Evolutionary conservation across 805 yeast genomes (phyloP).

Genomic region (Yarrowia sp.): DNA sequence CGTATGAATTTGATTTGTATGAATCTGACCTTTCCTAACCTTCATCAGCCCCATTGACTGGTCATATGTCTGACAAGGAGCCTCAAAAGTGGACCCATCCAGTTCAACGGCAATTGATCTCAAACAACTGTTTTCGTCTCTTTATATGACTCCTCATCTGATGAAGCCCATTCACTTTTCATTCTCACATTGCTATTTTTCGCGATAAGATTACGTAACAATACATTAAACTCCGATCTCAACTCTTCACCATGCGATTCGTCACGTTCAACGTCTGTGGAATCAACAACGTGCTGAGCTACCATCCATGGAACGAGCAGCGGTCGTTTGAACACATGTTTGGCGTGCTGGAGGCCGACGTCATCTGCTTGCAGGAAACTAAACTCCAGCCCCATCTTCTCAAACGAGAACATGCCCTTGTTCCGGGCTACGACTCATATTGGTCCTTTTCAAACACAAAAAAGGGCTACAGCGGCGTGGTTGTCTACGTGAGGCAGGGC

Average conservation of each 20-base stretch:
- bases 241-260: constrained; percentile 52
- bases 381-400: constrained; percentile 66
- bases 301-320: constrained; percentile 79
- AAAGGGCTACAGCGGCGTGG: constrained; percentile 93
- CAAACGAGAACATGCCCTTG: constrained; percentile 57
- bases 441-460: constrained; percentile 70
- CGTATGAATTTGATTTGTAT: no score
- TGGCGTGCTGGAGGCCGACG: constrained; percentile 66
- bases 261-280: constrained; percentile 88
- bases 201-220: no score
- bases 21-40: no score
- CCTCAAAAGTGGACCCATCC: no score
- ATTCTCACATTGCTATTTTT: no score
- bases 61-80: no score
- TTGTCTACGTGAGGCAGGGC: constrained; percentile 66
- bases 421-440: constrained; percentile 67
- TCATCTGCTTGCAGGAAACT: constrained; percentile 86
- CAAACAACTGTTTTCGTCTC: no score
- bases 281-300: constrained; percentile 75
- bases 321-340: constrained; percentile 56
- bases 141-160: no score
- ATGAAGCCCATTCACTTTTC: no score
- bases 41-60: no score
- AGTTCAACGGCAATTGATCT: no score
- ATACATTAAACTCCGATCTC: no score